Percentiles rank a stretch among this genome's conserved stretches.
Evolutionary conservation across 208 protist species (phyloP).

Genomic region (Wallacemonas sp.): DNA sequence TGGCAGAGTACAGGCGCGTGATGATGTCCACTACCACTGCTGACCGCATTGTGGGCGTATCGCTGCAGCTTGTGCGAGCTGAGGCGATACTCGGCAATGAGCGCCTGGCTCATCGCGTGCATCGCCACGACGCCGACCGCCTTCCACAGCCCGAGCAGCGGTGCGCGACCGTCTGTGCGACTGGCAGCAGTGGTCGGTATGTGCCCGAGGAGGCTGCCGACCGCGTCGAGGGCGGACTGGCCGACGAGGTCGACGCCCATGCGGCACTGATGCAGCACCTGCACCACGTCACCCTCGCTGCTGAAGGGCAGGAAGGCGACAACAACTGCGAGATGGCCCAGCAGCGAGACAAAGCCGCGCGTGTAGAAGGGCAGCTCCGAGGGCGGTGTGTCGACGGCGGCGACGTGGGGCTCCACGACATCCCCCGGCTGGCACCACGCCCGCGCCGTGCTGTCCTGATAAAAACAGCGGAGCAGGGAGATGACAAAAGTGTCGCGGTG

Average conservation of each 20-base stretch:
- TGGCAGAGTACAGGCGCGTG: slow-evolving; percentile 11
- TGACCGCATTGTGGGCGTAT: slow-evolving; percentile 13
- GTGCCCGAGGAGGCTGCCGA: slow-evolving; percentile 16
- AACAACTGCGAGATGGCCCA: slow-evolving; percentile 56
- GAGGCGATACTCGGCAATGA: slow-evolving; percentile 50
- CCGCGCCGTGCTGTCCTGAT: slow-evolving; percentile 52
- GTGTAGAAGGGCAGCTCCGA: slow-evolving; percentile 18
- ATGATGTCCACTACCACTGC: not conserved
- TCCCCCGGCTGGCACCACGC: slow-evolving; percentile 49
- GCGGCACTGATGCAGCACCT: slow-evolving; percentile 57
- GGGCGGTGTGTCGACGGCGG: not conserved
- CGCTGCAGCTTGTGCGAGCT: slow-evolving; percentile 32
- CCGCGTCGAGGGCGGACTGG: slow-evolving; percentile 47
- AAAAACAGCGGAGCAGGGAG: slow-evolving; percentile 64
- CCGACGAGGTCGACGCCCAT: slow-evolving; percentile 62
- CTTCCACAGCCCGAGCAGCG: slow-evolving; percentile 36
- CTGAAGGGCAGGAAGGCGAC: slow-evolving; percentile 56
- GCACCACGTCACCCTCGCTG: slow-evolving; percentile 57
- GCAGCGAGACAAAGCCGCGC: slow-evolving; percentile 46
- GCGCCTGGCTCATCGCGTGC: slow-evolving; percentile 33
- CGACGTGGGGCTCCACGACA: not conserved
- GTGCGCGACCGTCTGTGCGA: not conserved
- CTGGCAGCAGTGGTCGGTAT: too few species aligned
- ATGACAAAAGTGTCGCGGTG: slow-evolving; percentile 59
- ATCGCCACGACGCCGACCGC: slow-evolving; percentile 58